Evolutionary conservation across 495 filamentous ascomycete genomes (phyloP), one percentile per base, ranked within the genome.

Genomic region (Tuber melanosporum): DNA sequence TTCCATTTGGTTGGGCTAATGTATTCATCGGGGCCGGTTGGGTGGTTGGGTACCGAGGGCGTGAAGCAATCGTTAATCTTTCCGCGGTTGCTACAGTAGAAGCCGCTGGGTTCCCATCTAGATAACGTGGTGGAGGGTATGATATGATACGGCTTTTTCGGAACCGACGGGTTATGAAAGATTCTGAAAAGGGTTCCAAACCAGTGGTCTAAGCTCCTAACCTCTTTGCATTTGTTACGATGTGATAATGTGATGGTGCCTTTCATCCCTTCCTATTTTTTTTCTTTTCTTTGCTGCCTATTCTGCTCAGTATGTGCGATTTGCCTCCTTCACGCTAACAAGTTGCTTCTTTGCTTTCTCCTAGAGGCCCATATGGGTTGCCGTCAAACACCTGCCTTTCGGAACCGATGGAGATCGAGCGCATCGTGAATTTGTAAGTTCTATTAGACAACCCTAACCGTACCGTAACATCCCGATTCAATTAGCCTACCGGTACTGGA

Each of bases 401-500:
- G 57, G 26, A 14, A 66, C n/a, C 26, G 57, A 66, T 66, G 57
- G 26, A 66, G 57, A 66, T 66, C 57, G 57, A 36, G n/a, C 12
- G 57, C 57, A 36, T 66, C 57, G 26, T 26, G 12, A 10, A 66
- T 66, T 66, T 36, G 57, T 66, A 66, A 66, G 57, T 36, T 36
- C 57, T 66, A 66, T 66, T 66, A 66, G 52, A 62, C 57, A 66
- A 36, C 57, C 57, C 57, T 66, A 66, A 66, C 57, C 57, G 57
- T 15, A 66, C 57, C 57, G 57, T 15, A 36, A 26, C 26, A 26
- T 26, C 52, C 57, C 57, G 4, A 36, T 36, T 3, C 3, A 66
- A 17, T 36, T 14, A 36, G 15, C 26, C 26, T 14, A 66, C 26
- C 10, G 8, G 57, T 12, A 66, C 26, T 3, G 8, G 57, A 66